Base-by-base conservation (phyloP, 768 basidiomycete species). In the Mycena albidolilacea region DNA sequence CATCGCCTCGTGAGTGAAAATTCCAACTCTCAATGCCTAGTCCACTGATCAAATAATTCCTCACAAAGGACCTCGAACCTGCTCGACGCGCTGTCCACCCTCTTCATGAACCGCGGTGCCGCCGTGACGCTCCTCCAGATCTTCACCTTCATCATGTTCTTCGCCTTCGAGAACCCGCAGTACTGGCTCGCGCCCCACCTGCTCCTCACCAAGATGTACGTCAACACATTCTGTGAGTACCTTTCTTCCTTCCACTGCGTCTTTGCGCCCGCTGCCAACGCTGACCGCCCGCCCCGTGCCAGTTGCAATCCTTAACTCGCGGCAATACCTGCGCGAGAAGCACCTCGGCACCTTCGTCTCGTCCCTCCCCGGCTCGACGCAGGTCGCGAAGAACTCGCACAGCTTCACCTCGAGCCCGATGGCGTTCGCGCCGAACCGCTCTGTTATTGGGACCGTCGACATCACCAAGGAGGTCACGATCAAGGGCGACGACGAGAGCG, bases 221-320 rank as follows among this genome's bases (percentile, higher is more conserved):
- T 73, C 41, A 73, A 73, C 55, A 73, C 72, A 14, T 73, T 73
- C 72, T 73, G 72, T 73, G 23, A 60, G 71, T 63, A 14, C 14
- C 41, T 14, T 10, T 10, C 41, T 48, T 30, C 30, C 37, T 48
- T 19, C 46, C 17, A 14, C 1, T 43, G 41, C 5, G 41, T 10
- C 17, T 30, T 30, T 30, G 30, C 15, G 17, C 46, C 46, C 46
- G 7, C 17, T 17, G 7, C 7, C 7, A 48, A 48, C n/a, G 30
- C 30, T 30, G 30, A 30, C 30, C 4, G 30, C 19, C 14, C 46
- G 7, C 46, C 46, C 10, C 37, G 14, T n/a, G 10, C 5, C 62
- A 72, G 70, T 72, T 64, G 70, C 70, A 3, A 72, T 72, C 55
- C 65, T 72, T 66, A 72, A 72, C 60, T 72, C 71, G n/a, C 71